Evolutionary conservation across 768 basidiomycete genomes (phyloP).

Genomic region (Mycena venus): DNA sequence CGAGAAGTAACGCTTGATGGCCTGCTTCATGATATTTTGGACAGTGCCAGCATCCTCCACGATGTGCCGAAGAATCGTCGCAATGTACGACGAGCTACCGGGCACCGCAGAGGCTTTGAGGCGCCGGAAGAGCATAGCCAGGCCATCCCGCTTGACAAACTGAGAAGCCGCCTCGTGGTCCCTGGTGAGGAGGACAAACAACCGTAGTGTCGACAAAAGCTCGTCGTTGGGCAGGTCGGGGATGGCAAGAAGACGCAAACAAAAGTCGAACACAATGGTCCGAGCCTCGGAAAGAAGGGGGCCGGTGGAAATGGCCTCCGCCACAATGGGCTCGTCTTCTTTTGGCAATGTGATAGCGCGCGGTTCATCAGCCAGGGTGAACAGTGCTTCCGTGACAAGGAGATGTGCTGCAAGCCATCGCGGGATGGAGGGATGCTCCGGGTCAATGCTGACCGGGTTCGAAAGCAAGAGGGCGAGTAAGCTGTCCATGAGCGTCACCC

Average conservation of each 20-base stretch:
- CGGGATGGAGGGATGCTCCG: constrained; percentile 71
- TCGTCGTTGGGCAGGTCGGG: constrained; percentile 83
- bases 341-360: constrained; percentile 74
- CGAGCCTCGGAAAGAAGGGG: constrained; percentile 74
- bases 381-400: constrained; percentile 86
- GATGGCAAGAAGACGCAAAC: constrained; percentile 76
- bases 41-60: constrained; percentile 82
- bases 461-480: constrained; percentile 78
- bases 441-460: constrained; percentile 61
- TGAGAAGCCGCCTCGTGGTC: constrained; percentile 73
- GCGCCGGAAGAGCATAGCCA: constrained; percentile 74
- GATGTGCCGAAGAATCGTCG: constrained; percentile 91
- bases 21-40: constrained; percentile 82
- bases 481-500: constrained; percentile 73
- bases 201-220: constrained; percentile 82
- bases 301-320: constrained; percentile 68
- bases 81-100: constrained; percentile 86
- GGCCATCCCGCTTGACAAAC: constrained; percentile 78
- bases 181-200: constrained; percentile 88
- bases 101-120: constrained; percentile 71
- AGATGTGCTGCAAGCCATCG: constrained; percentile 92
- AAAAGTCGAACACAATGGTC: constrained; percentile 80
- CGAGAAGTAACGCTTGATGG: constrained; percentile 84
- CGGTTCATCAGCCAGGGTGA: constrained; percentile 83
- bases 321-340: constrained; percentile 72